Base-by-base conservation (phyloP, 345 rosid species). In the Abelmoschus esculentus region DNA sequence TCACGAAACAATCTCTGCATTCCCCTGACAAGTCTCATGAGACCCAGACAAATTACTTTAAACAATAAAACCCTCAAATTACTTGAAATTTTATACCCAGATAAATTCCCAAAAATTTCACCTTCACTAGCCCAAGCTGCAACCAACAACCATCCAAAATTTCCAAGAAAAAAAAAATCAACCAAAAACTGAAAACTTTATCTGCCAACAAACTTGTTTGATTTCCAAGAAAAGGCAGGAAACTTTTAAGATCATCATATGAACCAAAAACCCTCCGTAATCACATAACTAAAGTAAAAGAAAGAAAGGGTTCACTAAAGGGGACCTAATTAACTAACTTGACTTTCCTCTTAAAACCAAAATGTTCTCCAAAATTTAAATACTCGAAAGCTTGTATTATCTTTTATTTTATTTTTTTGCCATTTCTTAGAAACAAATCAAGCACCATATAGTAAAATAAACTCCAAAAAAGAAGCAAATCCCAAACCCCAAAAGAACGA, bases 1-100 rank as follows among this genome's bases (percentile, higher is more conserved):
- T 80, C 81, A 76, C 81, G 72, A 83, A 86, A 82, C 84, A 63
- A 82, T 86, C 86, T 91, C 91, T 87, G 99, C 96, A 95, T 95
- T 88, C 96, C 99, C 97, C 99, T 91, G 83, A 75, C 86, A 89
- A 86, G 84, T 86, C 91, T 91, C 96, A 95, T 88, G 91, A 89
- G 90, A 89, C 78, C 90, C 78, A 81, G 84, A 83, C 85, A 83
- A 84, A 83, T 79, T 80, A 86, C 80, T 76, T 71, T 83, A 83
- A 87, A 79, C 86, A 79, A 80, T 78, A 87, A 88, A 76, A 90
- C 78, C 86, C 83, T 73, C 84, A 81, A 78, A 78, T 78, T 77
- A 76, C 76, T 80, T 52, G 76, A 76, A 79, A 78, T 67, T 78
- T 75, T 82, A 84, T 49, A 66, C 70, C 83, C 91, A 74, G 56